Evolutionary conservation across 73 alveolate species (phyloP).

Genomic region (Paramecium primaurelia): DNA sequence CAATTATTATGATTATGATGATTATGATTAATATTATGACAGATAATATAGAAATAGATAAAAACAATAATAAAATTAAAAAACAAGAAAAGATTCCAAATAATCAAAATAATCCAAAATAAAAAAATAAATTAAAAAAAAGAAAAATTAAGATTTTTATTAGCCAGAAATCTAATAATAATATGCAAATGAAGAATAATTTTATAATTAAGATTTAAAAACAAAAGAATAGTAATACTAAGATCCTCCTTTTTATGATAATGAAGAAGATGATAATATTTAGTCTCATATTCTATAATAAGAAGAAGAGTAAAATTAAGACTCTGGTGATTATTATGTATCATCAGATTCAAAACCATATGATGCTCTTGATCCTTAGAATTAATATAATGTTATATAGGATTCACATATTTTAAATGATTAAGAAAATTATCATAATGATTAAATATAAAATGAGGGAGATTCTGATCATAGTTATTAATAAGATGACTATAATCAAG

Average conservation of each 20-base stretch:
- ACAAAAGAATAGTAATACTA: not conserved
- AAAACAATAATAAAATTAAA: not conserved
- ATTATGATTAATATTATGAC: not conserved
- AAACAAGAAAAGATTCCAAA: not conserved
- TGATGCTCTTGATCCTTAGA: constrained; percentile 2
- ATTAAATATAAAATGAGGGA: not conserved
- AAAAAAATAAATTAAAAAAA: not conserved
- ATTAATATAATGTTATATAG: not conserved
- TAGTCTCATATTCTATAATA: not conserved
- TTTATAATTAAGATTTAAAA: not conserved
- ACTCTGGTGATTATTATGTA: not conserved
- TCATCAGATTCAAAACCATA: not conserved
- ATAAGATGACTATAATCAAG: not conserved
- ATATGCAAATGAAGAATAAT: not conserved
- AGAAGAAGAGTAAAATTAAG: not conserved
- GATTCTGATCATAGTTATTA: not conserved
- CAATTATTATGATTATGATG: not conserved
- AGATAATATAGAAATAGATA: not conserved
- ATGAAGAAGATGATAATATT: not conserved
- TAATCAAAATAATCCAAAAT: not conserved
- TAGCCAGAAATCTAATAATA: not conserved
- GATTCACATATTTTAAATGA: not conserved
- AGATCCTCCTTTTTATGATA: not conserved
- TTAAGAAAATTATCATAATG: not conserved
- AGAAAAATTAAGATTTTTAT: not conserved